phyloP scores from a whole-genome alignment of 108 stramenopile species.

The Epipyxis sp. region DNA sequence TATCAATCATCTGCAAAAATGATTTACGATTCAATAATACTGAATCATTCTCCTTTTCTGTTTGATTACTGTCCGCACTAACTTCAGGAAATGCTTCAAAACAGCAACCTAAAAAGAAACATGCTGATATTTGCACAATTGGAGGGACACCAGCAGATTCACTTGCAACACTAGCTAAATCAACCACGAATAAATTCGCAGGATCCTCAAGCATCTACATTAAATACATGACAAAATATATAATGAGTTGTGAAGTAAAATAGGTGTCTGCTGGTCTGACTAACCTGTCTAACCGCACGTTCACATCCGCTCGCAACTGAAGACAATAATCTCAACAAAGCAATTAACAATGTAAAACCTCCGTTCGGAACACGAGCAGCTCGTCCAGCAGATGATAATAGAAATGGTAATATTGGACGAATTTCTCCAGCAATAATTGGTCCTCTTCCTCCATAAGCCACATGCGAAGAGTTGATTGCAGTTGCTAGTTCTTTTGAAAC shows the following conservation, averaged over 20 bases:
- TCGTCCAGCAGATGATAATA: neutral
- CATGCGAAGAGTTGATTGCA: slow-evolving; percentile 7
- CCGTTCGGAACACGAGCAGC: slow-evolving; percentile 16
- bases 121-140: neutral
- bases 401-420: neutral
- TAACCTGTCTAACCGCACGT: slow-evolving; percentile 5
- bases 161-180: slow-evolving; percentile 26
- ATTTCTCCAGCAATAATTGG: neutral
- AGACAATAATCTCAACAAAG: neutral
- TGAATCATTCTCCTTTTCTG: neutral
- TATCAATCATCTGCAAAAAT: slow-evolving; percentile 17
- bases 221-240: too few species aligned
- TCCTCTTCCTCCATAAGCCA: neutral
- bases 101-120: slow-evolving; percentile 32
- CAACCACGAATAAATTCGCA: slow-evolving; percentile 26
- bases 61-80: neutral
- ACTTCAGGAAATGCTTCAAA: slow-evolving; percentile 2
- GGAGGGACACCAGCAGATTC: slow-evolving; percentile 24
- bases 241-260: too few species aligned
- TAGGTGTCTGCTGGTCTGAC: too few species aligned
- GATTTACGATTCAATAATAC: neutral
- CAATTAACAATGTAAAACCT: neutral
- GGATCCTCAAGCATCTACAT: slow-evolving; percentile 29
- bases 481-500: slow-evolving; percentile 4
- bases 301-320: slow-evolving; percentile 22